Evolutionary conservation across 1,284 basidiomycete species (phyloP).

Genomic region (Bondarzewia mesenterica): DNA sequence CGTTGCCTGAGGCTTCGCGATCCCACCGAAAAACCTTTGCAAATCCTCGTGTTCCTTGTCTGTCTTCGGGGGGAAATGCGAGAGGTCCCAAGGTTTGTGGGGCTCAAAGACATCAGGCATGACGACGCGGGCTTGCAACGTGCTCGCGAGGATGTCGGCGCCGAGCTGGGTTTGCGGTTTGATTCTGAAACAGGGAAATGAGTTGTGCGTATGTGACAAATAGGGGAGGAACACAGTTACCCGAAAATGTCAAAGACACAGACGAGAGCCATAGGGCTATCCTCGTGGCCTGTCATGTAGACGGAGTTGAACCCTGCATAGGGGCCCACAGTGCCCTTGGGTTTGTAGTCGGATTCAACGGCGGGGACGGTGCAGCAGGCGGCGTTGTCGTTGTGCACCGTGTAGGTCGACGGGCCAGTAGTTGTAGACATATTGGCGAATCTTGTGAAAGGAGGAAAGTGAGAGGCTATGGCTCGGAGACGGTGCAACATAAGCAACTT

Average conservation of each 20-base stretch:
- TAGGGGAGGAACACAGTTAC: slow-evolving; percentile 19
- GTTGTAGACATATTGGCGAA: slow-evolving; percentile 26
- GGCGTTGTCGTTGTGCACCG: slow-evolving; percentile 43
- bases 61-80: slow-evolving; percentile 44
- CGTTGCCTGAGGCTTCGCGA: slow-evolving; percentile 35
- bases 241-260: slow-evolving; percentile 63
- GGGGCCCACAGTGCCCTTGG: slow-evolving; percentile 41
- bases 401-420: slow-evolving; percentile 17
- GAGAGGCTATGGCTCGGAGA: slow-evolving; percentile 32
- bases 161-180: slow-evolving; percentile 55
- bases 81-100: slow-evolving; percentile 37
- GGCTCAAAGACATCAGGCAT: slow-evolving; percentile 65
- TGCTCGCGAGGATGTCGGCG: slow-evolving; percentile 50
- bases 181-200: slow-evolving; percentile 24
- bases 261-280: slow-evolving; percentile 42
- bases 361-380: slow-evolving; percentile 56
- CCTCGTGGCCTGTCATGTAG: slow-evolving; percentile 44
- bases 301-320: slow-evolving; percentile 33
- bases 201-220: background rate
- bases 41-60: slow-evolving; percentile 41
- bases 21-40: slow-evolving; percentile 46
- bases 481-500: slow-evolving; percentile 37
- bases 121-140: slow-evolving; percentile 43
- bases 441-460: slow-evolving; percentile 24
- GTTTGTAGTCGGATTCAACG: slow-evolving; percentile 41